Evolutionary conservation across 441 rosid genomes (phyloP).

Genomic region (Manihot esculenta): DNA sequence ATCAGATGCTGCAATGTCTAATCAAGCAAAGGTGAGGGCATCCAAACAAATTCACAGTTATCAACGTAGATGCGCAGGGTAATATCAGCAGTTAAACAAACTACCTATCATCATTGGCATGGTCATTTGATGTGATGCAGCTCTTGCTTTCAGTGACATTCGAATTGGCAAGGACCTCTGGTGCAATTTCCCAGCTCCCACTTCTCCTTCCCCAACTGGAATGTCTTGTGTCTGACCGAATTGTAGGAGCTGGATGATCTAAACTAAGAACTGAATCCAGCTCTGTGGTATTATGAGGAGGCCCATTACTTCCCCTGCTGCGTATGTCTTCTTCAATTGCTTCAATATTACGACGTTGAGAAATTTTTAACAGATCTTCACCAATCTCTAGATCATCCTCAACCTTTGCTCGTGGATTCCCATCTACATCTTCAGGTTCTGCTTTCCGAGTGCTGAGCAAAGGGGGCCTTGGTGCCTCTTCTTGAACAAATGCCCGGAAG

Average conservation of each 20-base stretch:
- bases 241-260: constrained; percentile 61
- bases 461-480: constrained; percentile 52
- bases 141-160: constrained; percentile 56
- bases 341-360: constrained; percentile 64
- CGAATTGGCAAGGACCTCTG: constrained; percentile 54
- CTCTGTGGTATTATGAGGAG: constrained; percentile 43
- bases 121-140: constrained; percentile 48
- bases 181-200: constrained; percentile 64
- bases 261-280: constrained; percentile 50
- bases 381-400: constrained; percentile 81
- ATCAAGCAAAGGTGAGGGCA: constrained; percentile 22
- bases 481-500: constrained; percentile 65
- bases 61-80: background rate
- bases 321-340: constrained; percentile 60
- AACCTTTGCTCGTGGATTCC: constrained; percentile 72
- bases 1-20: constrained; percentile 12
- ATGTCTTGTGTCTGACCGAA: constrained; percentile 56
- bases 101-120: constrained; percentile 30
- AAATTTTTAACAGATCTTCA: constrained; percentile 72
- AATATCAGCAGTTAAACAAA: constrained; percentile 20
- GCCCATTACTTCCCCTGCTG: constrained; percentile 65
- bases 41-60: constrained; percentile 16
- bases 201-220: constrained; percentile 77
- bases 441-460: constrained; percentile 49
- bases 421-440: constrained; percentile 44